Conservation (phyloP, 352 stramenopile genomes). For the Phytophthora multivora region DNA sequence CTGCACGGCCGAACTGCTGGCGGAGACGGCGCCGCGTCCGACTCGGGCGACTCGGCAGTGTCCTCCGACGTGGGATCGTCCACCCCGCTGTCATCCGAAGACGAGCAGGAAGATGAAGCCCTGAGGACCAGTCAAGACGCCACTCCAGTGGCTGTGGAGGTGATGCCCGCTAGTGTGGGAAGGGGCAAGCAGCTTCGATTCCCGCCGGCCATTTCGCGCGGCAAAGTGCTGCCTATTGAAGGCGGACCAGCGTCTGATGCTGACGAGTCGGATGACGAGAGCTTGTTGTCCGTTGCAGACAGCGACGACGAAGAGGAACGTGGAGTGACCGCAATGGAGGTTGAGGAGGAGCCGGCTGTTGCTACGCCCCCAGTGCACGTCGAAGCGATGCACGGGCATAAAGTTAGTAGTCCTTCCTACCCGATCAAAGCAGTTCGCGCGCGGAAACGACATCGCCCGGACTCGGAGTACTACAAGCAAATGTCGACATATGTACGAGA, state of each 20-base stretch:
- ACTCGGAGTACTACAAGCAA: conserved; percentile 82
- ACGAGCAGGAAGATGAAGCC: conserved; percentile 39
- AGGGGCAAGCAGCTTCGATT: conserved; percentile 84
- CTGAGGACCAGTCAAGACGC: conserved; percentile 22
- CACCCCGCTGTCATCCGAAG: conserved; percentile 42
- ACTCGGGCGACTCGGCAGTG: conserved; percentile 33
- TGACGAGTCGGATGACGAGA: conserved; percentile 76
- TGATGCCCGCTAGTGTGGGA: conserved; percentile 72
- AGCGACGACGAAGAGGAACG: conserved; percentile 71
- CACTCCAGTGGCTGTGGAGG: conserved; percentile 54
- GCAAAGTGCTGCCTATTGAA: conserved; percentile 62
- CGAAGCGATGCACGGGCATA: conserved; percentile 16
- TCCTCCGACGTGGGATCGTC: conserved; percentile 48
- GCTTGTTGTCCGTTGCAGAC: conserved; percentile 66
- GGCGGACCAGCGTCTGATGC: conserved; percentile 43
- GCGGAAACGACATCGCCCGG: conserved; percentile 80
- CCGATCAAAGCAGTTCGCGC: conserved; percentile 77
- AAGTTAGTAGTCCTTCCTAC: conserved; percentile 38
- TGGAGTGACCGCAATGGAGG: conserved; percentile 22
- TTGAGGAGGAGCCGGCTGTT: conserved; percentile 34
- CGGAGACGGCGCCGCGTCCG: conserved; percentile 26
- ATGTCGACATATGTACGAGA: conserved; percentile 88
- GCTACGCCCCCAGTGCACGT: conserved; percentile 14
- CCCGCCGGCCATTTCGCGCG: conserved; percentile 65
- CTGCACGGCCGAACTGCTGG: conserved; percentile 52